These are phyloP conservation scores for Xylaria sp. DNA, from an alignment of 2,329 filamentous ascomycete species.

Conservation along the genomic window DNA sequence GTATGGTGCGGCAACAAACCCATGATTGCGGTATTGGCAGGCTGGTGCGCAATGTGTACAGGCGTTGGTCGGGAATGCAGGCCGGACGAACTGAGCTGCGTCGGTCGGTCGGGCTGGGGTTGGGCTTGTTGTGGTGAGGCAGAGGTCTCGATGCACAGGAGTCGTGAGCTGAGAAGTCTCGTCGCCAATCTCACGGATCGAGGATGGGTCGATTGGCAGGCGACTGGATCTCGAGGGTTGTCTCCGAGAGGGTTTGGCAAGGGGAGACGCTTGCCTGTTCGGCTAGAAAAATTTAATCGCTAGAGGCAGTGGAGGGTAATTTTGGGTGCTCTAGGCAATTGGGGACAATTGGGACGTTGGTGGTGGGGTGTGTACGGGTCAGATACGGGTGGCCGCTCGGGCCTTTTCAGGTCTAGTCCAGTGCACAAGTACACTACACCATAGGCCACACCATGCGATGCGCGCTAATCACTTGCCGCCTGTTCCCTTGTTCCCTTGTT, in stretches of 20 bases:
- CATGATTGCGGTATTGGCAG: conserved; percentile 67
- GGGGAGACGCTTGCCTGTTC: conserved; percentile 44
- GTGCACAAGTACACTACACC: neutral
- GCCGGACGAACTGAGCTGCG: conserved; percentile 37
- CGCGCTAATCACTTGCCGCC: too few relatives aligned
- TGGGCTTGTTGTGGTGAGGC: neutral
- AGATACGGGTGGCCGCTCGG: conserved; percentile 30
- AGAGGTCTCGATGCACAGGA: conserved; percentile 9
- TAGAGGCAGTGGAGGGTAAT: conserved; percentile 32
- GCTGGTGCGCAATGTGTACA: conserved; percentile 43
- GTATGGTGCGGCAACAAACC: conserved; percentile 55
- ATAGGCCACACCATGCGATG: neutral
- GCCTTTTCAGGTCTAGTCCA: conserved; percentile 19
- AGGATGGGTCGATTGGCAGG: conserved; percentile 39
- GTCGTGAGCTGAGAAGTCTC: conserved; percentile 8
- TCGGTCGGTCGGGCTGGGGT: conserved; percentile 3
- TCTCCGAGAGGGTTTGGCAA: conserved; percentile 41
- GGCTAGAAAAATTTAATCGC: conserved; percentile 45
- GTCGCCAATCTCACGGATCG: conserved; percentile 35
- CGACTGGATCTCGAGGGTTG: conserved; percentile 39
- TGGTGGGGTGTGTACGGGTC: conserved; percentile 29
- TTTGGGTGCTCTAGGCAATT: conserved; percentile 41
- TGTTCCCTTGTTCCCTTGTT: neutral
- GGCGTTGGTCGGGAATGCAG: conserved; percentile 34
- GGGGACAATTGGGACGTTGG: conserved; percentile 42